These are phyloP conservation scores for Tylopilus plumbeoviolaceoides DNA, from an alignment of 768 basidiomycete species.

Conservation along the genomic window DNA sequence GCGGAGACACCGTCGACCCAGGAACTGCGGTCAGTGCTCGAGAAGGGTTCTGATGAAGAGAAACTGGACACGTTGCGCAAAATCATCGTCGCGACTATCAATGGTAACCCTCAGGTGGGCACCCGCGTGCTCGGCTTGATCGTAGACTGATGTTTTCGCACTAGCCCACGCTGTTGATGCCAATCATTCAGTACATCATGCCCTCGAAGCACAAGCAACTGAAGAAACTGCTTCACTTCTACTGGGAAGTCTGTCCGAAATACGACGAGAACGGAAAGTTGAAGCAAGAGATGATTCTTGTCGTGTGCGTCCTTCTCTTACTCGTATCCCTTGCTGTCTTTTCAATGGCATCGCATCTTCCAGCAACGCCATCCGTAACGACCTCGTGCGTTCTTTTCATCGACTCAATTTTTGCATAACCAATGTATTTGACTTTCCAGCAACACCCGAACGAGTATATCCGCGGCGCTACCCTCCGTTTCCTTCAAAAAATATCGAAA, in stretches of 20 bases:
- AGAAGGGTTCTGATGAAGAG: constrained; percentile 96
- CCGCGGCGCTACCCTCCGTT: constrained; percentile 93
- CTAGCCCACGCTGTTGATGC: constrained; percentile 92
- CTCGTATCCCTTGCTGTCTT: constrained; percentile 3
- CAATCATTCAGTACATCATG: constrained; percentile 96
- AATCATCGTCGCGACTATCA: constrained; percentile 91
- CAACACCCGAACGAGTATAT: constrained; percentile 99
- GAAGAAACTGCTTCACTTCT: constrained; percentile 95
- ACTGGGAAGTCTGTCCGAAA: constrained; percentile 98
- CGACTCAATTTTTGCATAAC: not conserved
- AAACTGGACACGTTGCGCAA: constrained; percentile 94
- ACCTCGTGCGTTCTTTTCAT: constrained; percentile 60
- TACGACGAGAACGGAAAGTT: constrained; percentile 95
- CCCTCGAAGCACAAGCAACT: constrained; percentile 93
- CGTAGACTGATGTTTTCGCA: not conserved
- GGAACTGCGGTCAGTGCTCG: constrained; percentile 77
- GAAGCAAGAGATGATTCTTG: constrained; percentile 99
- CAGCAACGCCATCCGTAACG: constrained; percentile 96
- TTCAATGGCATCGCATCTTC: constrained; percentile 7
- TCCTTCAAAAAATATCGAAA: constrained; percentile 91
- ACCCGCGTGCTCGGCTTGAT: not conserved
- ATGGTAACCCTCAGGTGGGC: constrained; percentile 87
- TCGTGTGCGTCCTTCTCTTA: constrained; percentile 61
- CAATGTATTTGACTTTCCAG: constrained; percentile 34
- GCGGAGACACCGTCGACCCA: constrained; percentile 74